Base-by-base conservation (phyloP, 2,329 filamentous ascomycete genomes). In the Cladobotryum mycophilum region DNA sequence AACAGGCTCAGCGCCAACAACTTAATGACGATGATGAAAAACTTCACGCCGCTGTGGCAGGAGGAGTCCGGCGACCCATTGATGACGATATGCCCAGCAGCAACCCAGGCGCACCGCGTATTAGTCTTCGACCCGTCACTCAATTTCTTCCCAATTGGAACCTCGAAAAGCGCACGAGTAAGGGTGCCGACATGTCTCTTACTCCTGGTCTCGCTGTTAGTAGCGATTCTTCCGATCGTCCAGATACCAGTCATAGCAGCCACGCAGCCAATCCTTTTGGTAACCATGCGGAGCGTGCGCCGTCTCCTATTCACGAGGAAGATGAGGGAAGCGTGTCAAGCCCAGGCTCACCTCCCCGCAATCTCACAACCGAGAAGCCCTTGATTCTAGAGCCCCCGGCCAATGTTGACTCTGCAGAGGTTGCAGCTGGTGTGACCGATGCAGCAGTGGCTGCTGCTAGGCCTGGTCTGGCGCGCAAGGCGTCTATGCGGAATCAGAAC, bases 41-140 rank as follows among this genome's bases (percentile, higher is more conserved):
- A 70, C 61, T 70, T 49, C 64, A 73, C 53, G 67, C 68, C 51
- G 68, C 70, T 4, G 64, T 54, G 2, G 54, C 70, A 8, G 68
- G 69, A 41, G 66, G 64, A 45, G 37, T 20, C 49, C 72, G 66
- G 58, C 50, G 48, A 17, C 47, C 55, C 14, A 51, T 55, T 17
- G 55, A 54, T 1, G 46, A 54, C n/a, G 41, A 43, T 44, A 49
- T 51, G 8, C 45, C 33, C 13, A 47, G 45, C 18, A 45, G 49
- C 33, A 49, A 78, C 72, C 55, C 70, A 66, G 55, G 73, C 76
- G 84, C 90, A 41, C 89, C 90, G n/a, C 85, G 85, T 55, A 78
- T 96, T 54, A 95, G 89, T 63, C 76, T 96, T 48, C 85, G 89
- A 45, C 90, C 90, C 3, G 80, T 93, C 45, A 92, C 89, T 38